Conservation (phyloP, 164 flowering plant genomes). For the Umbilicus rupestris region DNA sequence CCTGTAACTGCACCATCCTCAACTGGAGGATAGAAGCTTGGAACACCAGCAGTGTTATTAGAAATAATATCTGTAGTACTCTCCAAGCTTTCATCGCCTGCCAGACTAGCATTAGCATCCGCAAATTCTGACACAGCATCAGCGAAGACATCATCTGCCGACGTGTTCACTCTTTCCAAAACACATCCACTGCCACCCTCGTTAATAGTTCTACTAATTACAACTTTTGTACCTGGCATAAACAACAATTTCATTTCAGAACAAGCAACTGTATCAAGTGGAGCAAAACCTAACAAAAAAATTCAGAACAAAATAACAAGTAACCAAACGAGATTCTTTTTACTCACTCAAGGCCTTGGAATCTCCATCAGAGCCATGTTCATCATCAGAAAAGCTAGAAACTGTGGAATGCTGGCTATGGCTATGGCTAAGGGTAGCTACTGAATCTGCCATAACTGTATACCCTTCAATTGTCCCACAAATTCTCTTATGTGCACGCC, state of each 20-base stretch:
- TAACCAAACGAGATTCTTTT: background rate
- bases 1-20: conserved; percentile 10
- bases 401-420: background rate
- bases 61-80: conserved; percentile 7
- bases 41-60: conserved; percentile 3
- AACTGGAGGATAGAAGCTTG: background rate
- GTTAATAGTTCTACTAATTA: conserved; percentile 14
- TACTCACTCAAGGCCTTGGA: conserved; percentile 37
- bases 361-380: conserved; percentile 41
- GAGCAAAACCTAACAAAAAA: too few relatives aligned
- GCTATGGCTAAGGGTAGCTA: conserved; percentile 9
- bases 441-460: conserved; percentile 15
- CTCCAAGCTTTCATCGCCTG: background rate
- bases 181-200: conserved; percentile 19
- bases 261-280: too few relatives aligned
- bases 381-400: conserved; percentile 26
- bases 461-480: conserved; percentile 71
- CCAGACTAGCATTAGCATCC: conserved; percentile 21
- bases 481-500: conserved; percentile 69
- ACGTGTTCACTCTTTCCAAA: conserved; percentile 27
- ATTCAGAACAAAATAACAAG: background rate
- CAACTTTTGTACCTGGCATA: conserved; percentile 20
- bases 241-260: conserved; percentile 6
- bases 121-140: conserved; percentile 63
- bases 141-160: conserved; percentile 55